A percentile compares a stretch with the other conserved stretches of the same genome.
Evolutionary conservation across 1,139 yeast genomes (phyloP).

Genomic region (Yamadazyma sp.): DNA sequence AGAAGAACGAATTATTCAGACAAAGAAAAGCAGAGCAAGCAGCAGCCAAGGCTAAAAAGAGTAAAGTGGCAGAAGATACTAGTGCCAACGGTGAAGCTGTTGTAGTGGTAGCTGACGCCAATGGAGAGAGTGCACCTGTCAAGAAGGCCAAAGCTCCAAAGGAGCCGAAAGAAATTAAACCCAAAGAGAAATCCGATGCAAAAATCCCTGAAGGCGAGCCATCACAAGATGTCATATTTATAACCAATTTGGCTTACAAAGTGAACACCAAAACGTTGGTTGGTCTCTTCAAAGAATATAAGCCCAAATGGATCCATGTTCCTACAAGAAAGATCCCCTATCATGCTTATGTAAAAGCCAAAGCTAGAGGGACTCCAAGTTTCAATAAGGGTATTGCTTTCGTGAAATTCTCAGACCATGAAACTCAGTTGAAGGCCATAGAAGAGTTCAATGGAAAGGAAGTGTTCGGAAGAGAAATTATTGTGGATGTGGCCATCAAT

Average conservation of each 20-base stretch:
- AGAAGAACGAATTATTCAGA: conserved; percentile 35
- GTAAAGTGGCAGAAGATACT: conserved; percentile 10
- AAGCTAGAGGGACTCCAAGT: conserved; percentile 39
- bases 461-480: conserved; percentile 53
- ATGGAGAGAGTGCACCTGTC: conserved; percentile 11
- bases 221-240: conserved; percentile 55
- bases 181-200: conserved; percentile 6
- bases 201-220: conserved; percentile 52
- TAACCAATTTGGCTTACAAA: conserved; percentile 56
- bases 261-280: conserved; percentile 45
- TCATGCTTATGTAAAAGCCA: conserved; percentile 38
- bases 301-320: conserved; percentile 57
- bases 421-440: conserved; percentile 49
- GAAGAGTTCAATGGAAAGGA: conserved; percentile 52
- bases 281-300: conserved; percentile 44
- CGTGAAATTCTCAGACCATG: conserved; percentile 51
- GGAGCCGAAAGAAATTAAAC: conserved; percentile 3
- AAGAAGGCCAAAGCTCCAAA: no score
- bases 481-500: conserved; percentile 60
- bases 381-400: conserved; percentile 67
- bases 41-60: conserved; percentile 19
- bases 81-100: conserved; percentile 12
- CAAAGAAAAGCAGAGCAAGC: conserved; percentile 33
- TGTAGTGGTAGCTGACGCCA: conserved; percentile 1
- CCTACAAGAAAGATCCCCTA: conserved; percentile 51